phyloP scores from a whole-genome alignment of 2,329 filamentous ascomycete species.

The Tolypocladium ovalisporum region DNA sequence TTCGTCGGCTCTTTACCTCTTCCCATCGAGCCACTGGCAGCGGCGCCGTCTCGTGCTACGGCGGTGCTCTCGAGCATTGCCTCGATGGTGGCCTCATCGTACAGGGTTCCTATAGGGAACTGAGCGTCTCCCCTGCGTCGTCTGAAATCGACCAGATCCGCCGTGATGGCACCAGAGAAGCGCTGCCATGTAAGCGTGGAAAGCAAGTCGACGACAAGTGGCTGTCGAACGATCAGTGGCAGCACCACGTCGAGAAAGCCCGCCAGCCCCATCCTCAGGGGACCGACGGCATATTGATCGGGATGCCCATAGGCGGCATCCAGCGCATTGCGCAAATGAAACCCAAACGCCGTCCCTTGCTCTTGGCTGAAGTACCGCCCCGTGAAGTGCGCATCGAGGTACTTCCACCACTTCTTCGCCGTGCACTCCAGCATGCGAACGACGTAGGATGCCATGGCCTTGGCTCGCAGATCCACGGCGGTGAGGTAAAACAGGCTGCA shows the following conservation, averaged over 20 bases:
- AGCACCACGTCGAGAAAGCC: constrained; percentile 15
- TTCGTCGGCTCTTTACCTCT: background rate
- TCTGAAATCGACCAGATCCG: constrained; percentile 16
- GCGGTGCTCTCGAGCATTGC: constrained; percentile 9
- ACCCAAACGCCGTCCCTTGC: constrained; percentile 11
- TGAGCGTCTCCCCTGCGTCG: background rate
- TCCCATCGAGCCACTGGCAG: background rate
- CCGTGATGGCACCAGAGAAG: constrained; percentile 12
- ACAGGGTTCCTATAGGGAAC: background rate
- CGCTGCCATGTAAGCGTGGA: constrained; percentile 12
- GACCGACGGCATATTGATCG: constrained; percentile 14
- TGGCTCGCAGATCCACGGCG: constrained; percentile 17
- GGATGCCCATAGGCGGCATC: constrained; percentile 15
- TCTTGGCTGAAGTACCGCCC: constrained; percentile 7
- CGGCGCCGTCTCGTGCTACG: background rate
- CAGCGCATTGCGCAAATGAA: constrained; percentile 17
- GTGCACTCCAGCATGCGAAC: constrained; percentile 15
- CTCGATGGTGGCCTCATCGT: constrained; percentile 8
- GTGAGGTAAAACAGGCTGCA: constrained; percentile 21
- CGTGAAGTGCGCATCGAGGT: constrained; percentile 8
- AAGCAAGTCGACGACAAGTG: constrained; percentile 12
- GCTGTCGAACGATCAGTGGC: constrained; percentile 13
- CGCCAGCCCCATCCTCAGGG: constrained; percentile 20
- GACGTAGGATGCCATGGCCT: constrained; percentile 15
- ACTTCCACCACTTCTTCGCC: constrained; percentile 9